A percentile compares a stretch with the other conserved stretches of the same genome.
Evolutionary conservation across 257 asterid genomes (phyloP).

Genomic region (Nicotiana otophora): DNA sequence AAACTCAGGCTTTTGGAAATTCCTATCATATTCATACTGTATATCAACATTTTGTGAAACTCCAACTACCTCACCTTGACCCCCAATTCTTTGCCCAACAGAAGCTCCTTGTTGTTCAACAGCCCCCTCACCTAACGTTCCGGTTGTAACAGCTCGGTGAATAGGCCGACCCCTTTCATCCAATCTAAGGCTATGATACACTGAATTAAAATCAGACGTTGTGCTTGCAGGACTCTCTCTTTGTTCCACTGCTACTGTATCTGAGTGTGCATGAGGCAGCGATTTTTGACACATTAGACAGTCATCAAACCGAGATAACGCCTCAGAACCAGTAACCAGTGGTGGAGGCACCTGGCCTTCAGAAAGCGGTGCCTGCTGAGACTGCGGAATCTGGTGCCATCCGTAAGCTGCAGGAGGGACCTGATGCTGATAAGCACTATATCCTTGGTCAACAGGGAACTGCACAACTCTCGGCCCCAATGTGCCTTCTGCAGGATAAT

Average conservation of each 20-base stretch:
- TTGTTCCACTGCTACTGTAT: conserved; percentile 59
- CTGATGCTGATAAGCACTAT: conserved; percentile 44
- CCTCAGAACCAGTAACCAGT: conserved; percentile 33
- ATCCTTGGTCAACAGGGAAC: conserved; percentile 54
- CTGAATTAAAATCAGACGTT: conserved; percentile 38
- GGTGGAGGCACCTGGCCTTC: conserved; percentile 39
- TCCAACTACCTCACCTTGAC: conserved; percentile 33
- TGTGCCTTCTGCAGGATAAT: conserved; percentile 47
- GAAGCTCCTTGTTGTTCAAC: conserved; percentile 35
- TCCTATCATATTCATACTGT: conserved; percentile 33
- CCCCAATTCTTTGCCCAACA: conserved; percentile 24
- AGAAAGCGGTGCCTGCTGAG: conserved; percentile 15
- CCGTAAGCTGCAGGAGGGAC: conserved; percentile 39
- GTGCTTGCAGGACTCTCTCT: conserved; percentile 46
- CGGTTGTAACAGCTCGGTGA: conserved; percentile 33
- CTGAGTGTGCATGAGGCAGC: conserved; percentile 97
- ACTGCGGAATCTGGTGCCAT: conserved; percentile 62
- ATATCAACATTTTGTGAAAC: conserved; percentile 36
- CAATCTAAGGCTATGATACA: conserved; percentile 48
- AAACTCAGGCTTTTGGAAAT: conserved; percentile 35
- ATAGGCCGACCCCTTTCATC: conserved; percentile 59
- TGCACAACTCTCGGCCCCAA: conserved; percentile 53
- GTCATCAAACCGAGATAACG: conserved; percentile 38
- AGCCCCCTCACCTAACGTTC: conserved; percentile 31
- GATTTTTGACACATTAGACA: conserved; percentile 89